Conservation (phyloP, 192 early-diverging fungal genomes). For the Rhizophagus prolifer region DNA sequence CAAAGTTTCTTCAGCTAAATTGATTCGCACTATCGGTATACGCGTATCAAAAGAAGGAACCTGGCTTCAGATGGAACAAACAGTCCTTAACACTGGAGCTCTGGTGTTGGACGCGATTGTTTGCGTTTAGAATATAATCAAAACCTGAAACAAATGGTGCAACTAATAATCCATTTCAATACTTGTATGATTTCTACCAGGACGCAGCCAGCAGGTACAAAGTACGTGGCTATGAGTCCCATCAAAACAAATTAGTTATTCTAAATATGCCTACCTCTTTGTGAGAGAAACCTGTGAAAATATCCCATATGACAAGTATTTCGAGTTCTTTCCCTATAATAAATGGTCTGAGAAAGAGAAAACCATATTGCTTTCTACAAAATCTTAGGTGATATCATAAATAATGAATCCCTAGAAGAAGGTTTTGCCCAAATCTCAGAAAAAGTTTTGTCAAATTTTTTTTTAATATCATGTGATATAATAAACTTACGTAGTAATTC, state of each 20-base stretch:
- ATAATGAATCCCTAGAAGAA: background rate
- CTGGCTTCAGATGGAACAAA: too few relatives aligned
- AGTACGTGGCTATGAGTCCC: slow-evolving; percentile 16
- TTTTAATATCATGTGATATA: too few relatives aligned
- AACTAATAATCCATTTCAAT: slow-evolving; percentile 23
- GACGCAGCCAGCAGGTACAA: background rate
- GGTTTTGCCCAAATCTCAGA: slow-evolving; percentile 17
- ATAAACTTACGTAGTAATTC: too few relatives aligned
- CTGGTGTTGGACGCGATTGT: too few relatives aligned
- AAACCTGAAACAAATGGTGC: too few relatives aligned
- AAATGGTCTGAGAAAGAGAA: slow-evolving; percentile 6
- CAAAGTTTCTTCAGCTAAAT: too few relatives aligned
- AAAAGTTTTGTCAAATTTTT: too few relatives aligned
- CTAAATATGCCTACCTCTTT: slow-evolving; percentile 24
- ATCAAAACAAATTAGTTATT: slow-evolving; percentile 5
- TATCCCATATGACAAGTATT: background rate
- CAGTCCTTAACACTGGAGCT: too few relatives aligned
- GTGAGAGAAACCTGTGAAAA: background rate
- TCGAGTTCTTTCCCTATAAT: background rate
- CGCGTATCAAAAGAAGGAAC: too few relatives aligned
- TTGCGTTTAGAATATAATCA: too few relatives aligned
- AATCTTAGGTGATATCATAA: background rate
- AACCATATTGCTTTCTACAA: background rate
- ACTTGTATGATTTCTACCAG: slow-evolving; percentile 18
- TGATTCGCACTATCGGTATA: too few relatives aligned